These are phyloP conservation scores for Xylaria grammica DNA, from an alignment of 495 filamentous ascomycete genomes.

Conservation along the genomic window DNA sequence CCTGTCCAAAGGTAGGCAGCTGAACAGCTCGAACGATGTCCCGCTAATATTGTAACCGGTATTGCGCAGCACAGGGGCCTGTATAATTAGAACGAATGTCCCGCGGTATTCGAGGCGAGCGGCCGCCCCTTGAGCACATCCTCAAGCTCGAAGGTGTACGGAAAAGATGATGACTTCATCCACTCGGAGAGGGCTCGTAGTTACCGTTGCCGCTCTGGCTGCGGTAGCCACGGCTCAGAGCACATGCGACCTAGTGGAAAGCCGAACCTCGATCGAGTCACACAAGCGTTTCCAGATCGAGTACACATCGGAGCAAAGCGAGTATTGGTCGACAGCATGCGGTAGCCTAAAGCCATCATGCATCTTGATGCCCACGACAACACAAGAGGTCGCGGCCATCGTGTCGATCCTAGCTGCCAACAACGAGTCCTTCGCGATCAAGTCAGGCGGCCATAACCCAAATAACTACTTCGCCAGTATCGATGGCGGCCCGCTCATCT, in stretches of 20 bases:
- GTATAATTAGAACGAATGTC: background rate
- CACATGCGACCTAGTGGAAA: constrained; percentile 30
- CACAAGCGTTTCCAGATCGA: constrained; percentile 24
- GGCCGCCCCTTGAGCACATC: background rate
- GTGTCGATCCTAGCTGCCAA: constrained; percentile 39
- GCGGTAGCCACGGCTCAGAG: constrained; percentile 17
- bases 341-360: constrained; percentile 52
- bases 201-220: constrained; percentile 5
- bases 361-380: constrained; percentile 49
- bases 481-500: constrained; percentile 58
- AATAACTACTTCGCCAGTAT: constrained; percentile 61
- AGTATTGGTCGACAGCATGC: constrained; percentile 55
- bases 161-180: constrained; percentile 8
- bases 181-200: constrained; percentile 2
- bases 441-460: constrained; percentile 57
- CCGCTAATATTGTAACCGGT: background rate
- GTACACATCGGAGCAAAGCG: constrained; percentile 45
- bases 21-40: background rate
- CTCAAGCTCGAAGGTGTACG: background rate
- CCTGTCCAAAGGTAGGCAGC: background rate
- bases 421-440: constrained; percentile 55
- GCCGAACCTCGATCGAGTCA: constrained; percentile 25
- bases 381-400: constrained; percentile 43
- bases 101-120: background rate
- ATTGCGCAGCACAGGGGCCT: background rate